These are phyloP conservation scores for Neurospora sp. DNA, from an alignment of 495 filamentous ascomycete species.

Conservation along the genomic window DNA sequence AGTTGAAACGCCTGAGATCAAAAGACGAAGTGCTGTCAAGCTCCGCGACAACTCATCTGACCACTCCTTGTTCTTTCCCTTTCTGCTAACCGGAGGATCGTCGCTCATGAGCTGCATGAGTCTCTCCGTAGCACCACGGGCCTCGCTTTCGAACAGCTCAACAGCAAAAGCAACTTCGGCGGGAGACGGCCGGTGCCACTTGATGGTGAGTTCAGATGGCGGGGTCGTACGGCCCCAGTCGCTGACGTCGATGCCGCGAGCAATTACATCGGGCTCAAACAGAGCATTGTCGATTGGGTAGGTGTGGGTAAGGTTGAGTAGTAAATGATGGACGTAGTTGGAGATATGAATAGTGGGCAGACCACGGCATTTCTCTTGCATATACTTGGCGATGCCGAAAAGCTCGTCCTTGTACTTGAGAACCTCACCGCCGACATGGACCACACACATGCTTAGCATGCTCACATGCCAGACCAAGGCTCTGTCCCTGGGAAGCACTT, in stretches of 20 bases:
- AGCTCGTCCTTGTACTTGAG: constrained; percentile 80
- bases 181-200: constrained; percentile 77
- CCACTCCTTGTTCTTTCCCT: constrained; percentile 96
- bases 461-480: constrained; percentile 95
- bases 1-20: constrained; percentile 77
- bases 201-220: constrained; percentile 66
- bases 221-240: constrained; percentile 72
- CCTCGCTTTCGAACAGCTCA: constrained; percentile 73
- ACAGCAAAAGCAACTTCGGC: constrained; percentile 83
- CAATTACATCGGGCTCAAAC: constrained; percentile 58
- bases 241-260: constrained; percentile 43
- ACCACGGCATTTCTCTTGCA: constrained; percentile 90
- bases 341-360: constrained; percentile 92
- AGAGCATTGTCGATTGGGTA: constrained; percentile 84
- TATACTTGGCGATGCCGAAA: constrained; percentile 84
- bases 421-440: constrained; percentile 86
- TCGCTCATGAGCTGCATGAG: constrained; percentile 68
- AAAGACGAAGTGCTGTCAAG: constrained; percentile 71
- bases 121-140: constrained; percentile 44
- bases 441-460: constrained; percentile 96
- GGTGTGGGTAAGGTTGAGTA: constrained; percentile 90
- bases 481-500: constrained; percentile 85
- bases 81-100: constrained; percentile 75
- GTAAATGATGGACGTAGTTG: constrained; percentile 95
- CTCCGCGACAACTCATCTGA: constrained; percentile 92